These are phyloP conservation scores for Metarhizium sp. DNA, from an alignment of 2,329 filamentous ascomycete species.

Conservation along the genomic window DNA sequence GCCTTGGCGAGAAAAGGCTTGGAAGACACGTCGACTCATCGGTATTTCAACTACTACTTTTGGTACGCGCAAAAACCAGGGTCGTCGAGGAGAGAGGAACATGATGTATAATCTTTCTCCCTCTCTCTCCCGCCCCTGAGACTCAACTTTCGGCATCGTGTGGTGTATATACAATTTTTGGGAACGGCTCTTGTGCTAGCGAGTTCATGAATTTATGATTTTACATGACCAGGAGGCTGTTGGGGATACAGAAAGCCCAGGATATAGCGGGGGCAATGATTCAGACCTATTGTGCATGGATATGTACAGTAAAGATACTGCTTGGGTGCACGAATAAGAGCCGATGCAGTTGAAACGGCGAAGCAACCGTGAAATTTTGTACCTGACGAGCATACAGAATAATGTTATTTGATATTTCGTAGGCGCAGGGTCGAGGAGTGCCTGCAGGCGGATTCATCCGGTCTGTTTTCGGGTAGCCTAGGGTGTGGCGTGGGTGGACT, in stretches of 20 bases:
- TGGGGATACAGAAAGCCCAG: background rate
- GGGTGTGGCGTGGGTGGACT: too few relatives aligned
- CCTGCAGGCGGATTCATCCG: too few relatives aligned
- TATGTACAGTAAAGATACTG: background rate
- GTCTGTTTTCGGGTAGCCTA: too few relatives aligned
- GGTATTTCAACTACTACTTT: slow-evolving; percentile 26
- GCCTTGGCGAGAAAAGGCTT: slow-evolving; percentile 15
- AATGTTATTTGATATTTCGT: too few relatives aligned
- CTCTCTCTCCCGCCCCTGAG: background rate
- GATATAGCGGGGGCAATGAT: background rate
- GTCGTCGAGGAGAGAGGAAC: background rate
- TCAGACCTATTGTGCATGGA: background rate
- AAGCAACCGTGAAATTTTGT: too few relatives aligned
- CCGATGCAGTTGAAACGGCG: too few relatives aligned
- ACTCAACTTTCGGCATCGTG: background rate
- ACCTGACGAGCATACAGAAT: too few relatives aligned
- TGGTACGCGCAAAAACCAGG: slow-evolving; percentile 26
- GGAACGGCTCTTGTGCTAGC: background rate
- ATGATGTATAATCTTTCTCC: background rate
- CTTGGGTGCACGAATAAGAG: background rate
- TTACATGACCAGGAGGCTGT: background rate
- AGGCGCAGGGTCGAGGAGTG: too few relatives aligned
- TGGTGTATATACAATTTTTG: background rate
- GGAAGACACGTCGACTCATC: slow-evolving; percentile 20
- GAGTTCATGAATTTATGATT: background rate